These are phyloP conservation scores for Gyromitra esculenta DNA, from an alignment of 2,329 filamentous ascomycete genomes.

Conservation along the genomic window DNA sequence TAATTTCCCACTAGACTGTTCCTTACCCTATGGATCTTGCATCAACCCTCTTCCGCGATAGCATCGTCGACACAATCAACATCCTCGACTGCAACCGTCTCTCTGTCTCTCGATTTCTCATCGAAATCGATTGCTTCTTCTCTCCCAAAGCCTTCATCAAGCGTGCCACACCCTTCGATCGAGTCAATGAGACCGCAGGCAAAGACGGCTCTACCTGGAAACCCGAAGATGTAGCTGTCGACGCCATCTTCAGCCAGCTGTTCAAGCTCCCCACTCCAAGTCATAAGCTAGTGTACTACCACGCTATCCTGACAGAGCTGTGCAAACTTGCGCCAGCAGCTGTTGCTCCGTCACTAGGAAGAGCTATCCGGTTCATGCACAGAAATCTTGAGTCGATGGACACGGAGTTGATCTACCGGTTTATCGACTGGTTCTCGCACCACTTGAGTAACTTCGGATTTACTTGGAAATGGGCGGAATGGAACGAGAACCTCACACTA, in stretches of 20 bases:
- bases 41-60: conserved; percentile 83
- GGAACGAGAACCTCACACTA: conserved; percentile 85
- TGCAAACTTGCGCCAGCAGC: conserved; percentile 96
- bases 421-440: conserved; percentile 97
- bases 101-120: conserved; percentile 84
- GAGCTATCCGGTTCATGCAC: conserved; percentile 92
- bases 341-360: conserved; percentile 91
- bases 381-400: conserved; percentile 83
- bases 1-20: conserved; percentile 69
- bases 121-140: conserved; percentile 96
- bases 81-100: conserved; percentile 92
- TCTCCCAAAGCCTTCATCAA: conserved; percentile 89
- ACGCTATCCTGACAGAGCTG: conserved; percentile 90
- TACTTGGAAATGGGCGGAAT: conserved; percentile 99
- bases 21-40: conserved; percentile 79
- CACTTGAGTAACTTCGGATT: conserved; percentile 99
- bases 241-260: conserved; percentile 95
- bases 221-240: conserved; percentile 95
- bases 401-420: conserved; percentile 83
- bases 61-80: conserved; percentile 90
- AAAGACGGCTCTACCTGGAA: conserved; percentile 84
- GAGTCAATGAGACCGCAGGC: conserved; percentile 73
- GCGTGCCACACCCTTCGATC: conserved; percentile 90
- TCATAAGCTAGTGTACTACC: conserved; percentile 96
- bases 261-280: conserved; percentile 86